A percentile compares a stretch with the other conserved stretches of the same genome.
phyloP scores from a whole-genome alignment of 768 basidiomycete genomes.

The Podaxis mareebaensis region DNA sequence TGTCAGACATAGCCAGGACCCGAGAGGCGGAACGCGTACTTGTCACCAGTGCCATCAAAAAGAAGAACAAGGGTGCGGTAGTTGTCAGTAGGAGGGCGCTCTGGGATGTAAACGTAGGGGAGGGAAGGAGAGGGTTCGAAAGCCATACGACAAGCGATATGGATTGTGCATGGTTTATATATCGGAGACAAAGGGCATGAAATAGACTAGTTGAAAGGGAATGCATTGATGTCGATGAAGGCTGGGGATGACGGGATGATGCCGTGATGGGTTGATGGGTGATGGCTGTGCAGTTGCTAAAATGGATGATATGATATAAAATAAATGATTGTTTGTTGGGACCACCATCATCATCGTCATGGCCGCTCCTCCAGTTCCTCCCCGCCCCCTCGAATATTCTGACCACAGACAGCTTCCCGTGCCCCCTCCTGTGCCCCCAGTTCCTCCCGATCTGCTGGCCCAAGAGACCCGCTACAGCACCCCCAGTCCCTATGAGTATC shows the following conservation, averaged over 20 bases:
- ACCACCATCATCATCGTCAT: neutral
- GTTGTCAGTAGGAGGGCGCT: neutral
- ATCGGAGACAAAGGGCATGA: neutral
- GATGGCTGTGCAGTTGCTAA: neutral
- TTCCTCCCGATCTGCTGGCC: slow-evolving; percentile 39
- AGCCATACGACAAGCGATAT: neutral
- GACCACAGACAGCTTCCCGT: slow-evolving; percentile 15
- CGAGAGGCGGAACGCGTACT: slow-evolving; percentile 10
- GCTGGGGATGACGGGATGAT: neutral
- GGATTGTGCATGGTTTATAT: neutral
- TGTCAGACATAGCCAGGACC: neutral
- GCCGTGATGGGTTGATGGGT: neutral
- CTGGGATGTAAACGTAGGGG: neutral
- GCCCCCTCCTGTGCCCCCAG: slow-evolving; percentile 52
- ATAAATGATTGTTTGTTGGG: neutral
- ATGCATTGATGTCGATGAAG: neutral
- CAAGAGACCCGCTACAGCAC: slow-evolving; percentile 26
- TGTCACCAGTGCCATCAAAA: slow-evolving; percentile 23
- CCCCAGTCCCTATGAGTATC: slow-evolving; percentile 30
- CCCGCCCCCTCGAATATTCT: slow-evolving; percentile 20
- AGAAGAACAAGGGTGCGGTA: slow-evolving; percentile 19
- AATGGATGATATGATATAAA: neutral
- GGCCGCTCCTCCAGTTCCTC: slow-evolving; percentile 31
- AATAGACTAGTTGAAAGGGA: neutral
- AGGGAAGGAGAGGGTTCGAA: neutral